phyloP scores from a whole-genome alignment of 768 basidiomycete genomes.

The Mycena metata region DNA sequence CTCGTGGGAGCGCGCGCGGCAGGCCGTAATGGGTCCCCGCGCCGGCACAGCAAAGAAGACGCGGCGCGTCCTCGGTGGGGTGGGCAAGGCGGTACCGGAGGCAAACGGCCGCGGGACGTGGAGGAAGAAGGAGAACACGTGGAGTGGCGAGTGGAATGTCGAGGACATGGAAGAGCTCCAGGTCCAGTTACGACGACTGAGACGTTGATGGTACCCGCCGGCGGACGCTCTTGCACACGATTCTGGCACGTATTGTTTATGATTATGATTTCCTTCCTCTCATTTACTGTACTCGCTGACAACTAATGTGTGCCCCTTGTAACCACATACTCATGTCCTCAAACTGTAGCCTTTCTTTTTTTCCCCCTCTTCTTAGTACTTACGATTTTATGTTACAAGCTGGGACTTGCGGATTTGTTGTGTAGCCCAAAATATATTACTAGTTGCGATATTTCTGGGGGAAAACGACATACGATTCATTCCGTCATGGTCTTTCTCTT shows the following conservation, averaged over 20 bases:
- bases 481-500: no score
- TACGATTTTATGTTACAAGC: slow-evolving; percentile 11
- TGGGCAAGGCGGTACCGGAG: slow-evolving; percentile 23
- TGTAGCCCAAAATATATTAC: slow-evolving; percentile 20
- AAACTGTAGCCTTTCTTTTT: slow-evolving; percentile 30
- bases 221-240: not conserved
- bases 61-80: slow-evolving; percentile 20
- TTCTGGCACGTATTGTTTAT: slow-evolving; percentile 3
- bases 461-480: no score
- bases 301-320: slow-evolving; percentile 18
- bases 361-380: not conserved
- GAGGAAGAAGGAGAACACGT: slow-evolving; percentile 44
- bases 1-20: slow-evolving; percentile 35
- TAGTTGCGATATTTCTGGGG: not conserved
- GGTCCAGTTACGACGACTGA: slow-evolving; percentile 27
- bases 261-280: slow-evolving; percentile 5
- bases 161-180: slow-evolving; percentile 45
- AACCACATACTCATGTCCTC: slow-evolving; percentile 1
- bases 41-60: slow-evolving; percentile 2
- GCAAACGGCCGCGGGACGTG: slow-evolving; percentile 35
- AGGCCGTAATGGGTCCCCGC: slow-evolving; percentile 16
- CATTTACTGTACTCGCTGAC: slow-evolving; percentile 13
- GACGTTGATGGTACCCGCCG: slow-evolving; percentile 11
- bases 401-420: slow-evolving; percentile 20
- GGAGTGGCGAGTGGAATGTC: slow-evolving; percentile 53